phyloP scores from a whole-genome alignment of 768 basidiomycete genomes.

The Suillus luteus region DNA sequence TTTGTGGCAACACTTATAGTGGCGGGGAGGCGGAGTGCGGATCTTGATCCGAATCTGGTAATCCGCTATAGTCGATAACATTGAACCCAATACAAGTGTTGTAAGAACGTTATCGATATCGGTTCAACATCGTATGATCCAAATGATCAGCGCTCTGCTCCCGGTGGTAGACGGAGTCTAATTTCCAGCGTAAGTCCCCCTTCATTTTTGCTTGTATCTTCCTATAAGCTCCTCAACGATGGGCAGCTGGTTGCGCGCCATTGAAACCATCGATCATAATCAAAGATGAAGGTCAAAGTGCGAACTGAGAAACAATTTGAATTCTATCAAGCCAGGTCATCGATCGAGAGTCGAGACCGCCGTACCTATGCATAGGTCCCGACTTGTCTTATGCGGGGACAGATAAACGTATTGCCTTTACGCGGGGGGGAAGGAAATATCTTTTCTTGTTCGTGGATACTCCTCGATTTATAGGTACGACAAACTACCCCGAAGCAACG shows the following conservation, averaged over 20 bases:
- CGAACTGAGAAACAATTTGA: conserved; percentile 7
- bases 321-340: conserved; percentile 18
- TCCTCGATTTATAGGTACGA: conserved; percentile 18
- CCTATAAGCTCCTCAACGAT: neutral
- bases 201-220: neutral
- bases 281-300: neutral
- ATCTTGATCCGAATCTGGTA: conserved; percentile 71
- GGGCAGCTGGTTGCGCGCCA: neutral
- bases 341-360: conserved; percentile 23
- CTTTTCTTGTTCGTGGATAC: conserved; percentile 15
- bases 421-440: conserved; percentile 19
- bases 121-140: conserved; percentile 10
- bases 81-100: conserved; percentile 12
- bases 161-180: conserved; percentile 1
- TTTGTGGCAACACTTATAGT: conserved; percentile 40
- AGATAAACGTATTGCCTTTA: conserved; percentile 12
- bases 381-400: conserved; percentile 16
- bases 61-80: conserved; percentile 15
- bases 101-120: conserved; percentile 13
- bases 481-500: conserved; percentile 13
- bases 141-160: neutral
- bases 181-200: neutral
- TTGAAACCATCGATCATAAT: conserved; percentile 4
- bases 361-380: conserved; percentile 24
- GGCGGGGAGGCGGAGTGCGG: conserved; percentile 59